Evolutionary conservation across 768 basidiomycete genomes (phyloP), one percentile per base, ranked within the genome.

Genomic region (Podaxis mareebaensis): DNA sequence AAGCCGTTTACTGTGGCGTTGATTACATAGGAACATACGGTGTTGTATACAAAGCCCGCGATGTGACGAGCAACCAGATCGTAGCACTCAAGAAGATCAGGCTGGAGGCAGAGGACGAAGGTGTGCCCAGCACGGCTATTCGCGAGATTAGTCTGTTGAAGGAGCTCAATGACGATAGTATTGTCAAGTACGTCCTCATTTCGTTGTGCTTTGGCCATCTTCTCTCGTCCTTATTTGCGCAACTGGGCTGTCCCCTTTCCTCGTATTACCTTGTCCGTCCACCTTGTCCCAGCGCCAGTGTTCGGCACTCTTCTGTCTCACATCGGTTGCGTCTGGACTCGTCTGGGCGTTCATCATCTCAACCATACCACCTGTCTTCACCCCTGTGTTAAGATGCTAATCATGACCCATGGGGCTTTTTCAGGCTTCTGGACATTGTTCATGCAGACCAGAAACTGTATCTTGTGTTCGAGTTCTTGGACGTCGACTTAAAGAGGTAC

Each of bases 11-110:
- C 64, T 64, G n/a, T 56, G n/a, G 40, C 56, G 40, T 36, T 53
- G 57, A 61, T 60, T 57, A 65, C 61, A 57, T 72, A 99, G 96
- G 96, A 68, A 98, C 96, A 26, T 99, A 99, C 68, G 96, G 96
- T 61, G 96, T 99, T 58, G 96, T 99, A 22, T 99, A 99, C 84
- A 97, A 98, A 76, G 96, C 96, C 44, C 85, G 88, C 67, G 96
- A 99, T 73, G 77, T 86, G 66, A 83, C 77, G 52, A 90, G 85
- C 8, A 91, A 91, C 73, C 77, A 87, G 68, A 88, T 98, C 68
- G 97, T 99, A 56, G 97, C 97, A 24, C 81, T 99, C 67, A 99
- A 99, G 87, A 99, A 99, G 84, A 99, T 99, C 73, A 81, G 97
- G 44, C 86, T 99, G 28, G 97, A 99, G 74, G 95, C 95, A 17